Percentiles rank a stretch among this genome's conserved stretches.
phyloP scores from a whole-genome alignment of 2,329 filamentous ascomycete species.

The Aphanoascus verrucosus region DNA sequence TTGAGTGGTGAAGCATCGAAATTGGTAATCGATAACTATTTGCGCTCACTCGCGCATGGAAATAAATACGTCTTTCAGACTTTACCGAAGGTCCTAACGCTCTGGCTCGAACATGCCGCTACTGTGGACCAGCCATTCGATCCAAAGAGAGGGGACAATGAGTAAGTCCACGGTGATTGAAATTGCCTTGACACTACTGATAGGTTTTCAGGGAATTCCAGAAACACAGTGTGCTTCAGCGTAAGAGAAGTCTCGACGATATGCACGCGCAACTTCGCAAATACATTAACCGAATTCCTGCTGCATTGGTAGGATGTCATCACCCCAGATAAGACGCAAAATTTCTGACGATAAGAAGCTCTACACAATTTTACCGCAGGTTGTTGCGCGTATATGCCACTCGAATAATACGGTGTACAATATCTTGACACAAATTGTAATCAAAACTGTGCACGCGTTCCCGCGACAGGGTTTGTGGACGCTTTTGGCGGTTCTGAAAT shows the following conservation, averaged over 20 bases:
- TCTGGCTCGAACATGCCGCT: slow-evolving; percentile 87
- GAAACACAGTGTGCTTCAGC: slow-evolving; percentile 36
- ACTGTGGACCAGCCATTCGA: slow-evolving; percentile 54
- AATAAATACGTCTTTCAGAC: slow-evolving; percentile 96
- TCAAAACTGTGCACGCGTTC: slow-evolving; percentile 75
- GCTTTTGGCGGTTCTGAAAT: slow-evolving; percentile 75
- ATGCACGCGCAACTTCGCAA: slow-evolving; percentile 69
- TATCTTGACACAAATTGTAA: slow-evolving; percentile 65
- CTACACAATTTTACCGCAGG: slow-evolving; percentile 66
- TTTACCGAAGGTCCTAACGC: slow-evolving; percentile 75
- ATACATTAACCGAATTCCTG: slow-evolving; percentile 50
- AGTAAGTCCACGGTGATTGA: slow-evolving; percentile 24
- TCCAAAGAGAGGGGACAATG: slow-evolving; percentile 38
- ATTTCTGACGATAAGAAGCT: slow-evolving; percentile 24
- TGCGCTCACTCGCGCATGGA: slow-evolving; percentile 74
- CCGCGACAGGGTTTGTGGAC: slow-evolving; percentile 90
- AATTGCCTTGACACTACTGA: slow-evolving; percentile 1
- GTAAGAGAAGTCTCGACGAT: slow-evolving; percentile 55
- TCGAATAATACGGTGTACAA: slow-evolving; percentile 67
- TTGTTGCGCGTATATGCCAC: slow-evolving; percentile 92
- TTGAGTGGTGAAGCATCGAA: slow-evolving; percentile 75
- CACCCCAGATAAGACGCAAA: not conserved
- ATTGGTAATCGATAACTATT: slow-evolving; percentile 85
- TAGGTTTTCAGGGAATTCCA: slow-evolving; percentile 35
- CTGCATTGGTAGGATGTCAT: slow-evolving; percentile 31